Evolutionary conservation across 768 basidiomycete genomes (phyloP), one percentile per base, ranked within the genome.

Genomic region (Boletus fagicola): DNA sequence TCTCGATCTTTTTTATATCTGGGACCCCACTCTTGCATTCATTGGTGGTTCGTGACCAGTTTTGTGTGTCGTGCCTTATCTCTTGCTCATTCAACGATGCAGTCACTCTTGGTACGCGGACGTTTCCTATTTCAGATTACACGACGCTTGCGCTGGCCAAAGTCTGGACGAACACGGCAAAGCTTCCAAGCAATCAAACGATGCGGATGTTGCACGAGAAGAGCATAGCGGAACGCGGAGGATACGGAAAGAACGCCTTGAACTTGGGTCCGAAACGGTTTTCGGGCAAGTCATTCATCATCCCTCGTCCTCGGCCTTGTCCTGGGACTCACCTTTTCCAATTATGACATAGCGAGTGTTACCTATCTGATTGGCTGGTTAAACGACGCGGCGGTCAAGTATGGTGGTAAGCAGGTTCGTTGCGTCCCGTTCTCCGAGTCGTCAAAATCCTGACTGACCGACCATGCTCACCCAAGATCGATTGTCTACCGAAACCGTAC

Each of bases 381-480:
- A 47, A 57, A 65, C 31, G 24, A 51, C 15, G 57, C 57, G 9
- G 60, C 53, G 5, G 51, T 16, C 46, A 54, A 54, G 35, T 62
- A 58, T 6, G 64, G 63, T n/a, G 60, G 63, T 13, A 65, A 62
- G 36, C 60, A 65, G 53, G 64, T 64, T 28, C 20, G 53, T 58
- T 11, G 20, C 11, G 11, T 28, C 13, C 1, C 30, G 18, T 46
- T 20, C 12, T 36, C 12, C n/a, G n/a, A n/a, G n/a, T n/a, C n/a
- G 7, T 22, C 2, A 28, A 16, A n/a, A 13, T 11, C 18, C 28
- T 22, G 24, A 9, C 26, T n/a, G n/a, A 28, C 5, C 60, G 58
- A 60, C 2, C 3, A 11, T 8, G 7, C 38, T 47, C n/a, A 1
- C 5, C 45, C 45, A 9, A 59, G 60, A 20, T 59, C 0, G 53